Base-by-base conservation (phyloP, 208 protist species). In the Leishmania amazonensis region DNA sequence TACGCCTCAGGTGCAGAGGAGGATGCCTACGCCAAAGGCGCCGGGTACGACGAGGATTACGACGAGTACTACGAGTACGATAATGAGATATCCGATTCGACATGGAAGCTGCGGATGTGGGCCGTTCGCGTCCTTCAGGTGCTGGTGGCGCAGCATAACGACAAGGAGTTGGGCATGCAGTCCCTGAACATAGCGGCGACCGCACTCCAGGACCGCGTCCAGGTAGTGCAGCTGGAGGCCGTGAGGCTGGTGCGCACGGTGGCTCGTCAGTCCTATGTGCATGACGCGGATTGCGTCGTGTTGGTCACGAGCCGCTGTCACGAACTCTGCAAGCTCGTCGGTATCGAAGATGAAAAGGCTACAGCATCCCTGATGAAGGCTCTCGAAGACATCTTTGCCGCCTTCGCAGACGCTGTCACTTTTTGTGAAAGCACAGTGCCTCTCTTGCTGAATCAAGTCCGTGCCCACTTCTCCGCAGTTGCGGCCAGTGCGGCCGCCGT, bases 81-180 rank as follows among this genome's bases (percentile, higher is more conserved):
- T 53, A 76, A 83, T 78, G 82, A 80, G 17, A n/a, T 81, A 28
- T 78, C 78, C 19, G 89, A 93, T 75, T 79, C 85, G 47, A 89
- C 89, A 73, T 95, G 91, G 91, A 90, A 85, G 76, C 42, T 91
- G 70, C 89, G 91, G 57, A 83, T 86, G 67, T 85, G 84, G 78
- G 76, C 86, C 21, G 47, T 84, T 49, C 85, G 87, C 19, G 58
- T 92, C 21, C 49, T 92, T 67, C 80, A 87, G 21, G 79, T 85
- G 19, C 74, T 95, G 8, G 78, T 90, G 19, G 72, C 84, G 28
- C 70, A 85, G n/a, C 80, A 86, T 62, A 81, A 83, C 8, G 72
- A 80, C 38, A 77, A 81, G 42, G 31, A 21, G 8, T 42, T 85
- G 71, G 86, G 88, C 24, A 67, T 87, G 53, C 47, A 83, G 62